These are phyloP conservation scores for Pisolithus orientalis DNA, from an alignment of 768 basidiomycete genomes.

Conservation along the genomic window DNA sequence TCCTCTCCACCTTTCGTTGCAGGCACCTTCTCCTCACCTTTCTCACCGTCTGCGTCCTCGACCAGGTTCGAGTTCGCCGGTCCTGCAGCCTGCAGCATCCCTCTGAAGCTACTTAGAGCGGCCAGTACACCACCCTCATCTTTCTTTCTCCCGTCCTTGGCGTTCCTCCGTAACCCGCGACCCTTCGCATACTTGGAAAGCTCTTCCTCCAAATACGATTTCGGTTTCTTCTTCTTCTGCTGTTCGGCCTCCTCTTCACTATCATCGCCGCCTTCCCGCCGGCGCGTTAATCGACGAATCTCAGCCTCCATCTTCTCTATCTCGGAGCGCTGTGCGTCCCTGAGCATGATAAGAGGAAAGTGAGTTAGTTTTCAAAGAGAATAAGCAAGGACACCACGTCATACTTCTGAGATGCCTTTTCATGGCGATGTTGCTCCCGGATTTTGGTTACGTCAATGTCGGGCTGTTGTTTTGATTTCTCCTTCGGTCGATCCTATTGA, in stretches of 20 bases:
- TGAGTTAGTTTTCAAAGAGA: neutral
- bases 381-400: slow-evolving; percentile 9
- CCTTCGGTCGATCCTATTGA: slow-evolving; percentile 13
- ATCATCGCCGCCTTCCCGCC: slow-evolving; percentile 46
- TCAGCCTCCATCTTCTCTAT: slow-evolving; percentile 87
- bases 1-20: slow-evolving; percentile 32
- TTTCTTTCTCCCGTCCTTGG: slow-evolving; percentile 46
- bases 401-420: slow-evolving; percentile 60
- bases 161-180: slow-evolving; percentile 51
- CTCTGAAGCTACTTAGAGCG: slow-evolving; percentile 63
- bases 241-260: slow-evolving; percentile 59
- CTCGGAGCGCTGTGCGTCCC: slow-evolving; percentile 61
- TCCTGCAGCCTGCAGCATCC: slow-evolving; percentile 48
- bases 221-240: slow-evolving; percentile 49
- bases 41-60: neutral
- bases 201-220: slow-evolving; percentile 76
- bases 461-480: slow-evolving; percentile 6
- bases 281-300: slow-evolving; percentile 69
- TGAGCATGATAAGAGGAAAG: slow-evolving; percentile 19
- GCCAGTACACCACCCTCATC: slow-evolving; percentile 72
- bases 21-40: slow-evolving; percentile 14
- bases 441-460: slow-evolving; percentile 59
- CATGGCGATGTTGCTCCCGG: slow-evolving; percentile 67
- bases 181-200: slow-evolving; percentile 73
- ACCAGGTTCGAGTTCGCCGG: slow-evolving; percentile 26